These are phyloP conservation scores for Cladosporium sp. DNA, from an alignment of 2,329 filamentous ascomycete species.

Conservation along the genomic window DNA sequence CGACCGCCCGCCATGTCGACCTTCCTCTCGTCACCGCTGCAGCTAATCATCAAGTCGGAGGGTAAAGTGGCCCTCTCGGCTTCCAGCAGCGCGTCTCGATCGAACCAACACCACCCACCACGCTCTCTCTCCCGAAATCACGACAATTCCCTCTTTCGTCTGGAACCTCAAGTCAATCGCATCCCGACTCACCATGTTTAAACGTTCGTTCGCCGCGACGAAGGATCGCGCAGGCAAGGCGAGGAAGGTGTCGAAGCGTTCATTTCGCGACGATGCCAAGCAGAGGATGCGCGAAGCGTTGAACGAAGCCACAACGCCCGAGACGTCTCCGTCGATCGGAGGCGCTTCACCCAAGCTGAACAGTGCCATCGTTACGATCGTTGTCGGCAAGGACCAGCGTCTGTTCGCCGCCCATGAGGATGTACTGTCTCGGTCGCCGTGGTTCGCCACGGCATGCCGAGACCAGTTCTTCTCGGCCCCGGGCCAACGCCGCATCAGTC, in stretches of 20 bases:
- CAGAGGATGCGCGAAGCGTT: slow-evolving; percentile 85
- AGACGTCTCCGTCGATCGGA: slow-evolving; percentile 39
- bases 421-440: slow-evolving; percentile 81
- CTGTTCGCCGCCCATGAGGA: slow-evolving; percentile 96
- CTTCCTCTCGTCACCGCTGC: slow-evolving; percentile 36
- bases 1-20: slow-evolving; percentile 22
- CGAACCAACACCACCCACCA: slow-evolving; percentile 36
- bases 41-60: slow-evolving; percentile 31
- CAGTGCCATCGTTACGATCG: slow-evolving; percentile 80
- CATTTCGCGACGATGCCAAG: slow-evolving; percentile 76
- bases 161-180: not conserved
- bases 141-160: slow-evolving; percentile 27
- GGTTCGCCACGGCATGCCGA: slow-evolving; percentile 64
- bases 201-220: slow-evolving; percentile 81
- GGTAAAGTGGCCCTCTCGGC: slow-evolving; percentile 48
- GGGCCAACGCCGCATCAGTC: slow-evolving; percentile 72
- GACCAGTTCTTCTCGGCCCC: slow-evolving; percentile 69
- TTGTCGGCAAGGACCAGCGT: slow-evolving; percentile 80
- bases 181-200: slow-evolving; percentile 70
- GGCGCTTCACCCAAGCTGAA: slow-evolving; percentile 54
- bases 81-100: slow-evolving; percentile 55
- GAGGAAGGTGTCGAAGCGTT: slow-evolving; percentile 75
- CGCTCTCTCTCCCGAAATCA: slow-evolving; percentile 49
- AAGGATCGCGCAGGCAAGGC: slow-evolving; percentile 88
- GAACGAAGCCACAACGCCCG: slow-evolving; percentile 55